Evolutionary conservation across 2,329 filamentous ascomycete genomes (phyloP).

Genomic region (Teratosphaeriaceae sp.): DNA sequence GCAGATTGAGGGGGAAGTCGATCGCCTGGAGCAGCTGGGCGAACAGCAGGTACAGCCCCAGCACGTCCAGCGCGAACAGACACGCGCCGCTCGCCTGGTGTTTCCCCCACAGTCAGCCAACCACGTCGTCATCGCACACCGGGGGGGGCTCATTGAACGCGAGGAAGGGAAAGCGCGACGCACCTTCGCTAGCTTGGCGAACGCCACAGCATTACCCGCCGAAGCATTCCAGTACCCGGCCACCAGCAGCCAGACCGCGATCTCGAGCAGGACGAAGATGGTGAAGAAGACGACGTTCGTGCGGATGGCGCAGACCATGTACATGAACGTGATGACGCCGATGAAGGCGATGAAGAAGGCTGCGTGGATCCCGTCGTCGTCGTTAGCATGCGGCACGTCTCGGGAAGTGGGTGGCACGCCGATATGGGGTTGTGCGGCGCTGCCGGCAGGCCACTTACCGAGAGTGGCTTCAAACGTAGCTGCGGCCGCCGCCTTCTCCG

Average conservation of each 20-base stretch:
- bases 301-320: conserved; percentile 61
- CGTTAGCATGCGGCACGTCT: background rate
- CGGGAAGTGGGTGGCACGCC: background rate
- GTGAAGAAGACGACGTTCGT: conserved; percentile 65
- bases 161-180: conserved; percentile 44
- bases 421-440: no score
- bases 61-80: background rate
- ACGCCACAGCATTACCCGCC: conserved; percentile 31
- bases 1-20: background rate
- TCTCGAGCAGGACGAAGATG: conserved; percentile 58
- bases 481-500: conserved; percentile 39
- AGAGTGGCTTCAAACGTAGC: conserved; percentile 50
- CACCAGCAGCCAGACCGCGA: conserved; percentile 54
- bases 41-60: conserved; percentile 1
- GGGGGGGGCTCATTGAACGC: background rate
- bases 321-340: conserved; percentile 58
- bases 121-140: no score
- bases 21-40: background rate
- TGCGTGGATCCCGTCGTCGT: conserved; percentile 1
- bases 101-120: no score
- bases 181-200: conserved; percentile 26
- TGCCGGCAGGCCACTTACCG: no score
- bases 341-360: conserved; percentile 60
- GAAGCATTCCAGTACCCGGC: conserved; percentile 55
- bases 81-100: background rate